A percentile compares a stretch with the other conserved stretches of the same genome.
Evolutionary conservation across 1,284 basidiomycete species (phyloP).

Genomic region (Sutorius eximius): DNA sequence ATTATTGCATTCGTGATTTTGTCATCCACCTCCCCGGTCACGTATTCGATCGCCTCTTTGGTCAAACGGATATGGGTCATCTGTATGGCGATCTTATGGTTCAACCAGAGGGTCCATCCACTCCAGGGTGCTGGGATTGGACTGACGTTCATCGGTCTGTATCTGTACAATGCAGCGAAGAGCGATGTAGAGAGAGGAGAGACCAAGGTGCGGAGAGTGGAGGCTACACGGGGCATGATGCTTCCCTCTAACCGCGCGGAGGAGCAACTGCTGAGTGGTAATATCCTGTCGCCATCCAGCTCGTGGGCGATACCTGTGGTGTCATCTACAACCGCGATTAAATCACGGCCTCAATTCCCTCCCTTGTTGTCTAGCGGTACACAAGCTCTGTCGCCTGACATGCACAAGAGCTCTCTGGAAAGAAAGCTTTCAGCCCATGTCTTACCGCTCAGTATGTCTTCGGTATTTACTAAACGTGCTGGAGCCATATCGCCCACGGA

Average conservation of each 20-base stretch:
- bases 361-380: slow-evolving; percentile 2
- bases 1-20: slow-evolving; percentile 97
- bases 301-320: not conserved
- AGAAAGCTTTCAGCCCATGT: slow-evolving; percentile 37
- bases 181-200: slow-evolving; percentile 91
- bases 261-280: slow-evolving; percentile 46
- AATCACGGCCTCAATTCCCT: slow-evolving; percentile 21
- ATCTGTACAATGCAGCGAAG: slow-evolving; percentile 96
- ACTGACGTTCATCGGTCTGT: slow-evolving; percentile 89
- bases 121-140: slow-evolving; percentile 87
- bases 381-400: slow-evolving; percentile 12
- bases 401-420: slow-evolving; percentile 19
- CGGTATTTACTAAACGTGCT: slow-evolving; percentile 28
- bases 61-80: slow-evolving; percentile 99
- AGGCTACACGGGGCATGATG: slow-evolving; percentile 72
- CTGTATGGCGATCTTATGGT: slow-evolving; percentile 97
- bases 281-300: slow-evolving; percentile 25
- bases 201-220: slow-evolving; percentile 81
- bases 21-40: slow-evolving; percentile 94
- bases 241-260: slow-evolving; percentile 70
- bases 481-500: slow-evolving; percentile 42
- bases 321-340: slow-evolving; percentile 30
- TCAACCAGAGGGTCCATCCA: slow-evolving; percentile 82
- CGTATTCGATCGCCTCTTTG: slow-evolving; percentile 97
- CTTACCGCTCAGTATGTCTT: slow-evolving; percentile 19